These are phyloP conservation scores for Sporisorium scitamineum DNA, from an alignment of 1,284 basidiomycete species.

Conservation along the genomic window DNA sequence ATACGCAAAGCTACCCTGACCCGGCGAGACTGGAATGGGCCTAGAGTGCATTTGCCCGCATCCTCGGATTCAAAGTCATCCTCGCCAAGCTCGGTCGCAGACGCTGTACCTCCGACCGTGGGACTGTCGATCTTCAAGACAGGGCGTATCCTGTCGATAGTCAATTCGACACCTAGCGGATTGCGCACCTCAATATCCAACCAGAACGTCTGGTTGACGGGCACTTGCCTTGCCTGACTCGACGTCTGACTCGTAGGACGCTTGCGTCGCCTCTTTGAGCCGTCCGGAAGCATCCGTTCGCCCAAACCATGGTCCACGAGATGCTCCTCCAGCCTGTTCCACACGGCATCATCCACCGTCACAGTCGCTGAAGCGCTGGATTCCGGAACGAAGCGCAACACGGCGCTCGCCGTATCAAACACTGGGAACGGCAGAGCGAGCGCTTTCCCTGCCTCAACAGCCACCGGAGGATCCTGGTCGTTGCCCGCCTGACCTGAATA, in stretches of 20 bases:
- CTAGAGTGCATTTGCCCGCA: conserved; percentile 46
- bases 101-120: no score
- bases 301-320: conserved; percentile 28
- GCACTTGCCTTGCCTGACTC: conserved; percentile 21
- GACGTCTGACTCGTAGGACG: conserved; percentile 20
- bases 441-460: not conserved
- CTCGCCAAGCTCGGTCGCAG: not conserved
- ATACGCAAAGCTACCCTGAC: conserved; percentile 17
- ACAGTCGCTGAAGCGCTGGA: conserved; percentile 25
- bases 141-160: conserved; percentile 19
- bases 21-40: conserved; percentile 12
- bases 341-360: conserved; percentile 21
- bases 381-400: conserved; percentile 23
- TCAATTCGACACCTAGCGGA: conserved; percentile 67
- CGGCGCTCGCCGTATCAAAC: conserved; percentile 20
- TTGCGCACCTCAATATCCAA: conserved; percentile 71
- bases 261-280: conserved; percentile 16
- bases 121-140: conserved; percentile 3
- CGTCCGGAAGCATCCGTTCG: conserved; percentile 17
- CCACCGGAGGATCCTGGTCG: not conserved
- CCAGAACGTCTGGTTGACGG: conserved; percentile 67
- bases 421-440: conserved; percentile 10
- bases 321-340: conserved; percentile 32
- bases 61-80: conserved; percentile 49
- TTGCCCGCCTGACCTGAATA: conserved; percentile 37